Evolutionary conservation across 306 rosid genomes (phyloP).

Genomic region (Begonia peltatifolia): DNA sequence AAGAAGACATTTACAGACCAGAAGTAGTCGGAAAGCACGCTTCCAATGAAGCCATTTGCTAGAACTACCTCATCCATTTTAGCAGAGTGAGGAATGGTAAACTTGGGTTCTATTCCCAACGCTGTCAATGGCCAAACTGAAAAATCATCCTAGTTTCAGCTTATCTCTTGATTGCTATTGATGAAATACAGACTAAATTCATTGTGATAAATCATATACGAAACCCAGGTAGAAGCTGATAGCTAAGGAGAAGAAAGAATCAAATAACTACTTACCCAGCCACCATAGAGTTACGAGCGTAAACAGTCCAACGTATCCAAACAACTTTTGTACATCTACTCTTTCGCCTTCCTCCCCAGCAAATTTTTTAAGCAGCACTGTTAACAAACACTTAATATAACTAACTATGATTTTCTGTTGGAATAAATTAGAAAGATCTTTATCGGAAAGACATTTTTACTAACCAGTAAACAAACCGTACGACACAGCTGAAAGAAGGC

Average conservation of each 20-base stretch:
- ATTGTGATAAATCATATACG: too few species aligned
- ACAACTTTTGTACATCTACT: slow-evolving; percentile 85
- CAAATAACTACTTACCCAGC: slow-evolving; percentile 46
- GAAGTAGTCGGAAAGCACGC: slow-evolving; percentile 89
- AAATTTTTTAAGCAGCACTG: slow-evolving; percentile 81
- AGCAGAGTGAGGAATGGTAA: slow-evolving; percentile 67
- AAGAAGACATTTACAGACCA: slow-evolving; percentile 33
- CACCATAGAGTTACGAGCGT: slow-evolving; percentile 83
- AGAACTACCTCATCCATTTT: slow-evolving; percentile 76
- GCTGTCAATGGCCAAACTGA: slow-evolving; percentile 92
- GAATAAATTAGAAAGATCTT: slow-evolving; percentile 1
- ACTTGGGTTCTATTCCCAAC: slow-evolving; percentile 87
- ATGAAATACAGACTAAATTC: too few species aligned
- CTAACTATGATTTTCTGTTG: not conserved
- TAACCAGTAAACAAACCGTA: slow-evolving; percentile 88
- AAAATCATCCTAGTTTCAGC: not conserved
- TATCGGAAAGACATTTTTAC: slow-evolving; percentile 6
- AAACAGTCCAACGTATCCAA: slow-evolving; percentile 92
- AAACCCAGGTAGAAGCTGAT: too few species aligned
- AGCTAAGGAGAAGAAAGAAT: too few species aligned
- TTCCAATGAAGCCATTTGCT: slow-evolving; percentile 89
- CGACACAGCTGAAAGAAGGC: slow-evolving; percentile 85
- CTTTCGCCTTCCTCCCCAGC: slow-evolving; percentile 88
- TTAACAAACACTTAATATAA: not conserved
- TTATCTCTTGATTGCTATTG: too few species aligned